phyloP scores from a whole-genome alignment of 169 alveolate genomes.

The Plasmodium falciparum region DNA sequence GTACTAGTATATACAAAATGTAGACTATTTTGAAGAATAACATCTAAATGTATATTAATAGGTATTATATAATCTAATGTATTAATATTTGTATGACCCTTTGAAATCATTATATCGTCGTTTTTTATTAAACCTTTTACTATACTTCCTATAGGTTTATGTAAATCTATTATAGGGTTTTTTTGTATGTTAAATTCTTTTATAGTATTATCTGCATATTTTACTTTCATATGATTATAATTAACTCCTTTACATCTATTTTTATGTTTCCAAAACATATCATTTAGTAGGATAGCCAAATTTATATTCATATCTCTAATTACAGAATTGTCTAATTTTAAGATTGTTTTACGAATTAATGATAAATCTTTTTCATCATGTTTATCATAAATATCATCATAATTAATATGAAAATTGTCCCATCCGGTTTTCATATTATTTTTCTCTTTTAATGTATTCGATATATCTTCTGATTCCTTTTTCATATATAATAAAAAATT shows the following conservation, averaged over 20 bases:
- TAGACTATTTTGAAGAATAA: constrained; percentile 49
- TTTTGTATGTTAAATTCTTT: constrained; percentile 1
- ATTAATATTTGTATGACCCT: neutral
- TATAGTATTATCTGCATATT: neutral
- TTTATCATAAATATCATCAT: neutral
- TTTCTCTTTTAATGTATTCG: neutral
- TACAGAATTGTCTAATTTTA: constrained; percentile 49
- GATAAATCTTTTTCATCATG: constrained; percentile 7
- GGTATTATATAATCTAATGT: neutral
- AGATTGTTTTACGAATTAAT: constrained; percentile 13
- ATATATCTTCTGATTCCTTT: neutral
- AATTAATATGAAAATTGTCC: neutral
- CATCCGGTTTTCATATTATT: neutral
- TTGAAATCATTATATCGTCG: neutral
- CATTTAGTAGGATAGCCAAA: constrained; percentile 48
- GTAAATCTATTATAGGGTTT: constrained; percentile 23
- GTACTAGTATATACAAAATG: constrained; percentile 23
- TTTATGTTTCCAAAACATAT: constrained; percentile 44
- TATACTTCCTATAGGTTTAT: constrained; percentile 51
- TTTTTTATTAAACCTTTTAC: neutral
- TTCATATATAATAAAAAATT: constrained; percentile 38
- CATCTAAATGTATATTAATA: constrained; percentile 32
- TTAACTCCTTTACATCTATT: constrained; percentile 35
- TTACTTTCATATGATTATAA: constrained; percentile 46
- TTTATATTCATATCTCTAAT: constrained; percentile 21